These are phyloP conservation scores for Podospora fimiseda DNA, from an alignment of 495 filamentous ascomycete species.

Conservation along the genomic window DNA sequence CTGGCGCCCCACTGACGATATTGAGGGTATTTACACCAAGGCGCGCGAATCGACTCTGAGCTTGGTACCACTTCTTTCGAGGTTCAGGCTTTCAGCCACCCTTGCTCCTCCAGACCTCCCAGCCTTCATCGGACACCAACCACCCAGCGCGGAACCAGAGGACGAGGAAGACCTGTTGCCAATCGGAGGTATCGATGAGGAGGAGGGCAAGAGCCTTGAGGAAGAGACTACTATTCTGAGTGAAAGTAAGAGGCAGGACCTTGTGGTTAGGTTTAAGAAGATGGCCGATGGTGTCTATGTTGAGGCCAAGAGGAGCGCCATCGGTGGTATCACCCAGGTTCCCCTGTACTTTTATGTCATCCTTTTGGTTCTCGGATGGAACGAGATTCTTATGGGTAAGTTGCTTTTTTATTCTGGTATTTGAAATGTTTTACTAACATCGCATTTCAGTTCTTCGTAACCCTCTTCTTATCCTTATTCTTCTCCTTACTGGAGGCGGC, in stretches of 20 bases:
- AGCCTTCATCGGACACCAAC: slow-evolving; percentile 73
- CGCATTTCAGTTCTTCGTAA: slow-evolving; percentile 72
- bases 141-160: slow-evolving; percentile 65
- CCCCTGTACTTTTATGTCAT: slow-evolving; percentile 91
- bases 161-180: slow-evolving; percentile 85
- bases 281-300: slow-evolving; percentile 95
- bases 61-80: slow-evolving; percentile 80
- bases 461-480: slow-evolving; percentile 82
- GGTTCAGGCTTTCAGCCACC: slow-evolving; percentile 68
- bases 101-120: slow-evolving; percentile 70
- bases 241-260: slow-evolving; percentile 80
- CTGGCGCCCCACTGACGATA: slow-evolving; percentile 95
- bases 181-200: slow-evolving; percentile 86
- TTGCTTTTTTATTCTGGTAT: slow-evolving; percentile 2
- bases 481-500: slow-evolving; percentile 66
- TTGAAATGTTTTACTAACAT: slow-evolving; percentile 28
- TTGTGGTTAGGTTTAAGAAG: slow-evolving; percentile 94
- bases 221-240: slow-evolving; percentile 93
- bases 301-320: slow-evolving; percentile 92
- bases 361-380: slow-evolving; percentile 88
- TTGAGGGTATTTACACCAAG: slow-evolving; percentile 86
- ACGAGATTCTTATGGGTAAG: slow-evolving; percentile 88
- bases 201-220: slow-evolving; percentile 85
- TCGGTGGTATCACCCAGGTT: slow-evolving; percentile 90
- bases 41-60: slow-evolving; percentile 86